These are phyloP conservation scores for Ceratocystis papillata DNA, from an alignment of 2,329 filamentous ascomycete genomes.

Conservation along the genomic window DNA sequence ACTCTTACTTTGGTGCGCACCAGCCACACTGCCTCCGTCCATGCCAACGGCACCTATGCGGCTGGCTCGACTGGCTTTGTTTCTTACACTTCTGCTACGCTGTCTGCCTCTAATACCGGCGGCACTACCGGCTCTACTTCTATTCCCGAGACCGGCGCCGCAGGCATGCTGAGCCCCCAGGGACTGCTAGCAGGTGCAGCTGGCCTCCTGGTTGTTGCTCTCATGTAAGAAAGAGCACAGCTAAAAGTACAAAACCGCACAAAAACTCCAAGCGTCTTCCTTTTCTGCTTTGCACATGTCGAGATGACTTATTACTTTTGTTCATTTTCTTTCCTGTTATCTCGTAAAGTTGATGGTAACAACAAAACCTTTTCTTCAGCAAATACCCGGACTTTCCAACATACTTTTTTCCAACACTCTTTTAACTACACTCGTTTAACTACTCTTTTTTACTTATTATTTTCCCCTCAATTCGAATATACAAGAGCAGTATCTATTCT, in stretches of 20 bases:
- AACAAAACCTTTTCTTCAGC: constrained; percentile 14
- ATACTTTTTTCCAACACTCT: not conserved
- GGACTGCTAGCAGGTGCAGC: constrained; percentile 41
- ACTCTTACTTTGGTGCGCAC: constrained; percentile 43
- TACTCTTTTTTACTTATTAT: not conserved
- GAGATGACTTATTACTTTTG: constrained; percentile 17
- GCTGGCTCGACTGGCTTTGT: constrained; percentile 28
- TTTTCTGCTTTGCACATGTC: constrained; percentile 11
- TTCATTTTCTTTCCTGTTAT: constrained; percentile 19
- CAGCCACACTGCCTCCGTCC: constrained; percentile 32
- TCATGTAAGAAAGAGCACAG: constrained; percentile 39
- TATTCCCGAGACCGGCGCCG: constrained; percentile 32
- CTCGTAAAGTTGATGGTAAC: constrained; percentile 18
- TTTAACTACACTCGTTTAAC: constrained; percentile 2
- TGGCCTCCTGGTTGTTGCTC: constrained; percentile 40
- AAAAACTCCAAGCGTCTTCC: constrained; percentile 13
- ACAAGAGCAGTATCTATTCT: not conserved
- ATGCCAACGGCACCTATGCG: constrained; percentile 31
- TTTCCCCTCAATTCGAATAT: not conserved
- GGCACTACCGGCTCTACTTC: constrained; percentile 32
- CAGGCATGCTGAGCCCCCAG: constrained; percentile 36
- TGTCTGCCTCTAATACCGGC: constrained; percentile 27
- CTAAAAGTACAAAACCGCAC: not conserved
- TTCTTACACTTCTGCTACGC: constrained; percentile 28
- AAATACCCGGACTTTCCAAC: constrained; percentile 17